Conservation (phyloP, 2,329 filamentous ascomycete species). For the Pseudodiploospora longispora region DNA sequence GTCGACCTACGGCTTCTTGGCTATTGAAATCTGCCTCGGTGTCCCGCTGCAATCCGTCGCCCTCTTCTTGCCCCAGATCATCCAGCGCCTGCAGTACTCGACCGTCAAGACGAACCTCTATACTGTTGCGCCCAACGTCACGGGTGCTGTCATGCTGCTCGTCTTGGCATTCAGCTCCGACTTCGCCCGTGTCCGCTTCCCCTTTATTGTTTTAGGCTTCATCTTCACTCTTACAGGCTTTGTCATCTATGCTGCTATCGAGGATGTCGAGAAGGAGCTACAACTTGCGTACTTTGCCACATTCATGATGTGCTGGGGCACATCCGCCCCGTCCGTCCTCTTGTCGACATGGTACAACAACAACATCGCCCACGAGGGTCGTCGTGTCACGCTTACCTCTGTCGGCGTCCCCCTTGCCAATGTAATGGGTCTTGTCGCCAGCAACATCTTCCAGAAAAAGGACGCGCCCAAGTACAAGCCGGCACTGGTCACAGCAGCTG, state of each 20-base stretch:
- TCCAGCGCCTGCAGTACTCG: conserved; percentile 38
- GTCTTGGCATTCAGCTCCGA: conserved; percentile 67
- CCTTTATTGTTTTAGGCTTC: conserved; percentile 68
- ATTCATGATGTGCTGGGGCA: conserved; percentile 81
- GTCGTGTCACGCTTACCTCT: conserved; percentile 60
- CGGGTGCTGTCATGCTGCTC: conserved; percentile 63
- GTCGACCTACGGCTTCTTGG: conserved; percentile 39
- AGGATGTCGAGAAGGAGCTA: conserved; percentile 51
- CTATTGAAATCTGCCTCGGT: conserved; percentile 51
- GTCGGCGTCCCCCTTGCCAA: conserved; percentile 70
- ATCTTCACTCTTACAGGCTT: conserved; percentile 68
- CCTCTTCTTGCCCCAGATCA: conserved; percentile 49
- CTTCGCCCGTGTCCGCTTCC: conserved; percentile 56
- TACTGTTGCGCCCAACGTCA: conserved; percentile 72
- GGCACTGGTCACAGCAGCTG: conserved; percentile 56
- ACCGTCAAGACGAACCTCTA: conserved; percentile 64
- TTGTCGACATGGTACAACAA: conserved; percentile 66
- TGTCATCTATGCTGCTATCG: conserved; percentile 67
- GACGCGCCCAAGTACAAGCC: conserved; percentile 60
- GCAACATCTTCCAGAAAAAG: conserved; percentile 58
- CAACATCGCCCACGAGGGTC: conserved; percentile 70
- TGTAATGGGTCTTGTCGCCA: conserved; percentile 63
- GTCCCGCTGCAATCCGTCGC: conserved; percentile 48
- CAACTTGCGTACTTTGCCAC: conserved; percentile 65
- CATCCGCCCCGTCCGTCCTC: conserved; percentile 64